phyloP scores from a whole-genome alignment of 768 basidiomycete genomes.

The Mycena kentingensis region DNA sequence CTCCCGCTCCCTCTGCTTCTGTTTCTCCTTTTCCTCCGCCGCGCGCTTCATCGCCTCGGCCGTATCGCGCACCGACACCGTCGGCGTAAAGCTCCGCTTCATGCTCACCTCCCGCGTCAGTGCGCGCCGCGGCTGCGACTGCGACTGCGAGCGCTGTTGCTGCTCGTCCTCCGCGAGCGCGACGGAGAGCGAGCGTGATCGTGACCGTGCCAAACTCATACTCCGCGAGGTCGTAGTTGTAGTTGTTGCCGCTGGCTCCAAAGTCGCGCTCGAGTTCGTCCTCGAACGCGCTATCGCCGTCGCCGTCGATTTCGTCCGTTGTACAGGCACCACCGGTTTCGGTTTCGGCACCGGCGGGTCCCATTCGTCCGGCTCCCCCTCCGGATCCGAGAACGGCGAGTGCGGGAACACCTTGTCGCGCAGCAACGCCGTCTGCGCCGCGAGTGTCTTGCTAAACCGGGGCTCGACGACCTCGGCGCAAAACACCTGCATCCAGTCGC shows the following conservation, averaged over 20 bases:
- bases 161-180: slow-evolving; percentile 63
- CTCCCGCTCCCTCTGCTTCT: slow-evolving; percentile 22
- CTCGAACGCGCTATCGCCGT: slow-evolving; percentile 8
- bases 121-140: slow-evolving; percentile 43
- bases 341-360: slow-evolving; percentile 20
- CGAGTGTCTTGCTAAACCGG: slow-evolving; percentile 58
- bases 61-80: slow-evolving; percentile 30
- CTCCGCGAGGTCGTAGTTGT: slow-evolving; percentile 13
- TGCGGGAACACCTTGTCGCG: slow-evolving; percentile 67
- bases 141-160: slow-evolving; percentile 40
- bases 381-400: slow-evolving; percentile 56
- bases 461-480: slow-evolving; percentile 67
- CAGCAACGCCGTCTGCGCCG: slow-evolving; percentile 57
- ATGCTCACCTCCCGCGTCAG: slow-evolving; percentile 78
- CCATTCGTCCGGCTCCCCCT: slow-evolving; percentile 30
- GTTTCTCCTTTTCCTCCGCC: slow-evolving; percentile 20
- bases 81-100: slow-evolving; percentile 67
- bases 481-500: slow-evolving; percentile 78
- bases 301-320: slow-evolving; percentile 4
- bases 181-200: slow-evolving; percentile 62
- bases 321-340: background rate
- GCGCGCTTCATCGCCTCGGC: slow-evolving; percentile 15
- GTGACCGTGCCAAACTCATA: slow-evolving; percentile 26
- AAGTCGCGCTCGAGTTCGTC: slow-evolving; percentile 7
- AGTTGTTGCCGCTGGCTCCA: slow-evolving; percentile 2